phyloP scores from a whole-genome alignment of 345 rosid species.

The Hirschfeldia incana region DNA sequence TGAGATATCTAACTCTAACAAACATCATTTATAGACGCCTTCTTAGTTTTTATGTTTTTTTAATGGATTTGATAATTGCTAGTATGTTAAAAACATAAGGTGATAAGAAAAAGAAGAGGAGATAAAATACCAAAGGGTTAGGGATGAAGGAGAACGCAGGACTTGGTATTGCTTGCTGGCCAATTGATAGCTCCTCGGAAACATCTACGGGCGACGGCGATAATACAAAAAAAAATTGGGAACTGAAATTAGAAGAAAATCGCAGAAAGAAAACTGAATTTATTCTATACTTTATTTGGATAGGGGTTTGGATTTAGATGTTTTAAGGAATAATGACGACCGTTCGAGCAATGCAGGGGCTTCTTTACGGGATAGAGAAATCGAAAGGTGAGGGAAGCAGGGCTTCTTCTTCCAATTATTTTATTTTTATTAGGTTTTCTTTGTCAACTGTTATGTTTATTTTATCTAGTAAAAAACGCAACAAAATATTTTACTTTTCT shows the following conservation, averaged over 20 bases:
- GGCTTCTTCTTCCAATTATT: constrained; percentile 24
- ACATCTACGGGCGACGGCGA: constrained; percentile 20
- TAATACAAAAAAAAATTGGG: neutral
- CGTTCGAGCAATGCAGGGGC: constrained; percentile 27
- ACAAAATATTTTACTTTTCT: neutral
- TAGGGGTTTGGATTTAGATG: constrained; percentile 28
- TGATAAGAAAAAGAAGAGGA: neutral
- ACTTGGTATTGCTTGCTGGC: constrained; percentile 9
- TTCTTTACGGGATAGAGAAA: constrained; percentile 26
- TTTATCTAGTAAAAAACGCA: neutral
- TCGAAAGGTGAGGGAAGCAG: constrained; percentile 30
- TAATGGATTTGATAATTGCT: too few species aligned
- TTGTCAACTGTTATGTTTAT: neutral
- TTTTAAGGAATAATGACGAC: constrained; percentile 31
- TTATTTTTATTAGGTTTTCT: neutral
- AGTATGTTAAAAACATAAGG: neutral
- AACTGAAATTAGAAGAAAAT: neutral
- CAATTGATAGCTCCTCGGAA: constrained; percentile 28
- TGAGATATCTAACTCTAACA: neutral
- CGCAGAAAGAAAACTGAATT: neutral
- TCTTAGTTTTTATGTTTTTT: neutral
- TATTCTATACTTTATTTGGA: constrained; percentile 8
- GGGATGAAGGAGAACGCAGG: neutral
- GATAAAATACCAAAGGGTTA: neutral
- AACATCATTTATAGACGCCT: neutral